Evolutionary conservation across 495 filamentous ascomycete species (phyloP).

Genomic region (Aspergillus nanangensis): DNA sequence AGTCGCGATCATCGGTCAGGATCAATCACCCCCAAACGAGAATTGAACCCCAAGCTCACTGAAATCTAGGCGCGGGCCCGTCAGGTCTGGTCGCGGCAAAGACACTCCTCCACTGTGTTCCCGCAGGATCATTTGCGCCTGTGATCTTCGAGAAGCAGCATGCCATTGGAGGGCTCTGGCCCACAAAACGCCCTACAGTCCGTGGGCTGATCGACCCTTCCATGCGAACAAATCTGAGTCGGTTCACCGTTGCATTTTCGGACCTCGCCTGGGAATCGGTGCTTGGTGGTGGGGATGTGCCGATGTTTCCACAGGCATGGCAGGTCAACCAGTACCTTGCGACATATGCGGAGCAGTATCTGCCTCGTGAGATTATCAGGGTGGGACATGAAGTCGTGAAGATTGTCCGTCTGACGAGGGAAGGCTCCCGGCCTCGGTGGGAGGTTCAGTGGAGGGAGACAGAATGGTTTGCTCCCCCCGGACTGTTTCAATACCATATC

Average conservation of each 20-base stretch:
- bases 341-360: constrained; percentile 55
- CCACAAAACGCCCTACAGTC: neutral
- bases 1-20: constrained; percentile 65
- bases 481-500: too few relatives aligned
- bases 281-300: constrained; percentile 29
- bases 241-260: constrained; percentile 73
- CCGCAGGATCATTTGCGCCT: constrained; percentile 56
- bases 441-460: constrained; percentile 50
- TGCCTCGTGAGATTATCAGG: constrained; percentile 42
- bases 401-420: constrained; percentile 29
- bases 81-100: constrained; percentile 81
- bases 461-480: too few relatives aligned
- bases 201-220: constrained; percentile 51
- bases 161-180: constrained; percentile 75
- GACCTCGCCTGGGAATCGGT: constrained; percentile 66
- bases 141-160: constrained; percentile 64
- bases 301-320: constrained; percentile 68
- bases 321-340: constrained; percentile 72
- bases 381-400: constrained; percentile 50
- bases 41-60: constrained; percentile 1
- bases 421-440: constrained; percentile 40
- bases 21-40: constrained; percentile 3
- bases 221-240: constrained; percentile 77
- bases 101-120: constrained; percentile 60
- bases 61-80: constrained; percentile 64